Evolutionary conservation across 768 basidiomycete species (phyloP).

Genomic region (Rhodotorula kratochvilovae): DNA sequence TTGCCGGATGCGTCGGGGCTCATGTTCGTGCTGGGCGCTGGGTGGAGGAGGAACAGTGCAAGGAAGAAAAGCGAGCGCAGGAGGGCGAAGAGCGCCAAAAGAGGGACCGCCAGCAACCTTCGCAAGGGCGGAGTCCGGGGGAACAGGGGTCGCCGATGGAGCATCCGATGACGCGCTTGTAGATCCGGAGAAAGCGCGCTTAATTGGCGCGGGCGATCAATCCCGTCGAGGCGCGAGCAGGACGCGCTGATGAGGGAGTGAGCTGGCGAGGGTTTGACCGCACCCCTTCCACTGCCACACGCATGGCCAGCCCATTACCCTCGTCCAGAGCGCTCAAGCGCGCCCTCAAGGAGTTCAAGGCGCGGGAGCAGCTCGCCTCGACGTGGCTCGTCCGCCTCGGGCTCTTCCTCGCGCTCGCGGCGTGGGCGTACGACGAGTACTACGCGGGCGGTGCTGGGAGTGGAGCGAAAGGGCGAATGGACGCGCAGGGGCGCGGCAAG

Average conservation of each 20-base stretch:
- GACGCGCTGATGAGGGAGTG: too few relatives aligned
- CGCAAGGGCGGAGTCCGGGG: too few relatives aligned
- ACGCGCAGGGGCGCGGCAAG: background rate
- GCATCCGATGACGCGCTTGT: too few relatives aligned
- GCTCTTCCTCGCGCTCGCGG: slow-evolving; percentile 2
- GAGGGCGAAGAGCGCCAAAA: too few relatives aligned
- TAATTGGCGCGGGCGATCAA: background rate
- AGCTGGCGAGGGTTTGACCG: too few relatives aligned
- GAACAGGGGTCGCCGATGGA: too few relatives aligned
- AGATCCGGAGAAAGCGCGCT: too few relatives aligned
- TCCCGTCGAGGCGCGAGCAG: too few relatives aligned
- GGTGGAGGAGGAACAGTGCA: too few relatives aligned
- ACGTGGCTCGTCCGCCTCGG: slow-evolving; percentile 17
- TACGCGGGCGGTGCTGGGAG: background rate
- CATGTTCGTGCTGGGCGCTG: background rate
- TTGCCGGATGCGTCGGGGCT: background rate
- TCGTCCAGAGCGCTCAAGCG: slow-evolving; percentile 4
- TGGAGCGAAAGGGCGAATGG: background rate
- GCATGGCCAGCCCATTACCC: background rate
- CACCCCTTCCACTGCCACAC: background rate
- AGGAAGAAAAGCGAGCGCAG: too few relatives aligned
- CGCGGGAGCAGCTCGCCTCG: background rate
- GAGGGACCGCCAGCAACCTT: too few relatives aligned
- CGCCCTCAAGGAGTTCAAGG: background rate
- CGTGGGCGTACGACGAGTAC: slow-evolving; percentile 13